Percentiles rank a stretch among this genome's conserved stretches.
These are phyloP conservation scores for Crithidia expoeki DNA, from an alignment of 208 protist species.

Conservation along the genomic window DNA sequence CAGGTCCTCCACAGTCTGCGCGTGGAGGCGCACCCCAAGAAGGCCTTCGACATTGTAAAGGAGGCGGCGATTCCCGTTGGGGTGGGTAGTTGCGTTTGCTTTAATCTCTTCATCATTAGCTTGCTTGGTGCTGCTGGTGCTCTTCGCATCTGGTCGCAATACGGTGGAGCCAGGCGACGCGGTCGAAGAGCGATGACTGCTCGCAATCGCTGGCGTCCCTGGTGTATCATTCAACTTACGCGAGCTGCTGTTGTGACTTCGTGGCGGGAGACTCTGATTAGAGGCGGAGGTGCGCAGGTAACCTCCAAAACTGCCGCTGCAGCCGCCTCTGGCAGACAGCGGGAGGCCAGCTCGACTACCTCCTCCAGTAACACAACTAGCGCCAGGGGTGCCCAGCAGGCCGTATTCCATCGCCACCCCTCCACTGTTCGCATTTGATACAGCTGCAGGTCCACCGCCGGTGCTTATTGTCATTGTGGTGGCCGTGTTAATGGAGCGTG, in stretches of 20 bases:
- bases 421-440: background rate
- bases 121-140: background rate
- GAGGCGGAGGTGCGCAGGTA: conserved; percentile 17
- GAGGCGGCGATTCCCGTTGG: background rate
- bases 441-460: background rate
- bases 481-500: conserved; percentile 14
- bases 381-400: background rate
- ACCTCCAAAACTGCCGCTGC: too few species aligned
- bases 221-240: conserved; percentile 20
- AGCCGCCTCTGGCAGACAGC: background rate
- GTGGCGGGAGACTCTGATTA: conserved; percentile 17
- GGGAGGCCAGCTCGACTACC: background rate
- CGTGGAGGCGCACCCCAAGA: conserved; percentile 25
- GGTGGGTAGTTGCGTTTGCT: background rate
- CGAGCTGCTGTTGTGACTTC: conserved; percentile 27
- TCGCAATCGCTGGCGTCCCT: conserved; percentile 6
- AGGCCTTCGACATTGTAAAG: conserved; percentile 24
- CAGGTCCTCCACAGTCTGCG: conserved; percentile 10
- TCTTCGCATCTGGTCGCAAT: background rate
- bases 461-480: background rate
- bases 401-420: conserved; percentile 2
- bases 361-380: background rate
- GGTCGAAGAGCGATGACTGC: conserved; percentile 13
- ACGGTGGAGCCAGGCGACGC: background rate
- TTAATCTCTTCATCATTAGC: background rate